A percentile compares a stretch with the other conserved stretches of the same genome.
phyloP scores from a whole-genome alignment of 2,329 filamentous ascomycete species.

The Cercospora sojina region DNA sequence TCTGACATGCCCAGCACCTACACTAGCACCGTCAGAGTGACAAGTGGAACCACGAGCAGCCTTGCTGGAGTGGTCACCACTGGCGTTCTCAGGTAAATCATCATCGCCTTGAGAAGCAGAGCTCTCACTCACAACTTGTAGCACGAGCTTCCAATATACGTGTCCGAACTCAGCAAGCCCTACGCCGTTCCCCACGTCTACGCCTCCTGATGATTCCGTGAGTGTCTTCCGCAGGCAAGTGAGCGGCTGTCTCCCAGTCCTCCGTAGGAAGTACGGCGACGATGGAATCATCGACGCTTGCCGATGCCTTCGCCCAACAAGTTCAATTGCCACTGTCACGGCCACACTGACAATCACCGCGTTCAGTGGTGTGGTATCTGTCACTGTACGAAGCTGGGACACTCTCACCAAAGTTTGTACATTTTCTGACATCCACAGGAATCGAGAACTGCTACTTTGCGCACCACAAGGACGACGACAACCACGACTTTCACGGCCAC shows the following conservation, averaged over 20 bases:
- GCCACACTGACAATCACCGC: background rate
- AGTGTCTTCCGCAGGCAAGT: background rate
- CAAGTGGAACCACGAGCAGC: slow-evolving; percentile 7
- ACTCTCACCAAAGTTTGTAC: background rate
- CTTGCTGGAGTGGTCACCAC: slow-evolving; percentile 2
- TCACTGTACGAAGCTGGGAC: background rate
- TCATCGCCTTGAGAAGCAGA: background rate
- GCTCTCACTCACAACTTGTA: background rate
- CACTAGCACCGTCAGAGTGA: slow-evolving; percentile 9
- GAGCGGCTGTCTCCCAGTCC: background rate
- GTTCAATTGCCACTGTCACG: background rate
- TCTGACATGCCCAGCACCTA: slow-evolving; percentile 2
- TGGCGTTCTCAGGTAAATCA: background rate
- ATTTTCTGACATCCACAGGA: background rate
- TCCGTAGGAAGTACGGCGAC: background rate
- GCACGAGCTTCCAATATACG: slow-evolving; percentile 9
- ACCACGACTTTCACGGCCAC: slow-evolving; percentile 7
- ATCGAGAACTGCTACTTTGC: background rate
- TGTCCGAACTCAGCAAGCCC: slow-evolving; percentile 7
- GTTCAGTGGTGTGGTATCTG: background rate
- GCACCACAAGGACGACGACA: slow-evolving; percentile 6
- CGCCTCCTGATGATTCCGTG: background rate
- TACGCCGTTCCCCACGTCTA: background rate
- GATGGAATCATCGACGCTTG: slow-evolving; percentile 2
- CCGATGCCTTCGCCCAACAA: slow-evolving; percentile 6